Conservation (phyloP, 2,329 filamentous ascomycete genomes). For the Conoideocrella luteorostrata region DNA sequence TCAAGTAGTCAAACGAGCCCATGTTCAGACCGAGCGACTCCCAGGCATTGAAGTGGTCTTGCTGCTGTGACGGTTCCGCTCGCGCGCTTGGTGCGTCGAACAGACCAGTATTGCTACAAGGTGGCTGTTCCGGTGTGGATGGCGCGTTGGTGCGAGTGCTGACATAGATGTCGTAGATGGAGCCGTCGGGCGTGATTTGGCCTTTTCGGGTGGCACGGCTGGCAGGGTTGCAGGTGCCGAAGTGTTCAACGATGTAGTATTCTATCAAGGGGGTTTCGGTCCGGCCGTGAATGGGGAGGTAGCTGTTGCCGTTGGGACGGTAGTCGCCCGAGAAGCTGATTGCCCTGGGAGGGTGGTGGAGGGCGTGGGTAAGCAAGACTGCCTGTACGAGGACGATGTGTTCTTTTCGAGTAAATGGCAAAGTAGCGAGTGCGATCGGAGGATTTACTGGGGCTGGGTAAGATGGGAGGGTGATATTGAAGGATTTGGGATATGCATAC, state of each 20-base stretch:
- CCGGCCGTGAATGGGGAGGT: constrained; percentile 35
- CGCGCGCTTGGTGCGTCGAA: constrained; percentile 18
- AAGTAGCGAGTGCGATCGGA: too few species aligned
- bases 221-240: constrained; percentile 30
- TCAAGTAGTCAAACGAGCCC: constrained; percentile 46
- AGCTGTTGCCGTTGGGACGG: constrained; percentile 22
- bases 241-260: constrained; percentile 33
- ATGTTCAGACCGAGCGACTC: constrained; percentile 38
- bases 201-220: constrained; percentile 26
- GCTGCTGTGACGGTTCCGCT: constrained; percentile 42
- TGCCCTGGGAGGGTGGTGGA: constrained; percentile 20
- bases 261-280: constrained; percentile 28
- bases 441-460: neutral
- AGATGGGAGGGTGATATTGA: constrained; percentile 9
- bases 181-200: constrained; percentile 28
- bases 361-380: neutral
- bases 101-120: constrained; percentile 40
- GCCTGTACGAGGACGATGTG: too few species aligned
- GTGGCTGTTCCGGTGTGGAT: constrained; percentile 41
- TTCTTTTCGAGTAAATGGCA: too few species aligned
- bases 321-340: constrained; percentile 13
- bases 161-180: constrained; percentile 30
- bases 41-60: constrained; percentile 5
- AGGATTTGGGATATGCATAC: constrained; percentile 25
- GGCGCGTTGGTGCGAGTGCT: constrained; percentile 34